Base-by-base conservation (phyloP, 352 stramenopile species). In the Phytopythium delawarense region DNA sequence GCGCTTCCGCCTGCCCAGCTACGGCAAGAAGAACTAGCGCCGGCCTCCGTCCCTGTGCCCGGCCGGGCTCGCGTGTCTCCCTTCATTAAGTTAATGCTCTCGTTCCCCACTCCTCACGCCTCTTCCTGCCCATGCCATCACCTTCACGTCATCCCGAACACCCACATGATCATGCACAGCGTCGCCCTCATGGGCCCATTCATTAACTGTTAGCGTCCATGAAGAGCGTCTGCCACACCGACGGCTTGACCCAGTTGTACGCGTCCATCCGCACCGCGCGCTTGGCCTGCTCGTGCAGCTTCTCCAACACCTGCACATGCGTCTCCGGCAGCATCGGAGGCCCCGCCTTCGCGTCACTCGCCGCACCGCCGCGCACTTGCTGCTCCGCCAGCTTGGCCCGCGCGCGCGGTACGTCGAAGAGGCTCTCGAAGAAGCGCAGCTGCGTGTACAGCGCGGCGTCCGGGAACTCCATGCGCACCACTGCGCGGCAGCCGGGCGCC, bases 381-480 rank as follows among this genome's bases (percentile, higher is more conserved):
- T 97, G 72, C 44, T 88, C 84, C 57, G 72, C 61, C 34, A 91
- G 80, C 53, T 90, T 96, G 53, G 88, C 88, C 71, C 97, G 72
- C 11, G 88, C 89, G 32, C 89, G 94, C 21, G 96, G 81, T 15
- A 97, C 64, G 72, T 99, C 93, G 60, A 99, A 99, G 11, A 99
- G 82, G 28, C 91, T 92, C 70, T 98, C 93, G 59, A 98, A 96
- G 67, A 97, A 99, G 74, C 99, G 99, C 49, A 99, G 86, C 71
- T 99, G 97, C 21, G 89, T 99, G 64, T 99, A 97, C 23, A 99
- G 73, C 20, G 79, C 76, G 53, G 78, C 86, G 66, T 98, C 95
- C 0, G 87, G 85, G 61, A 92, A 98, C 65, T 98, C 87, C 62
- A 92, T 78, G 35, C 70, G 81, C 48, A 98, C 88, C 4, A 83